A percentile compares a stretch with the other conserved stretches of the same genome.
Evolutionary conservation across 1,139 yeast genomes (phyloP).

Genomic region (Entelexis sorbosivorans): DNA sequence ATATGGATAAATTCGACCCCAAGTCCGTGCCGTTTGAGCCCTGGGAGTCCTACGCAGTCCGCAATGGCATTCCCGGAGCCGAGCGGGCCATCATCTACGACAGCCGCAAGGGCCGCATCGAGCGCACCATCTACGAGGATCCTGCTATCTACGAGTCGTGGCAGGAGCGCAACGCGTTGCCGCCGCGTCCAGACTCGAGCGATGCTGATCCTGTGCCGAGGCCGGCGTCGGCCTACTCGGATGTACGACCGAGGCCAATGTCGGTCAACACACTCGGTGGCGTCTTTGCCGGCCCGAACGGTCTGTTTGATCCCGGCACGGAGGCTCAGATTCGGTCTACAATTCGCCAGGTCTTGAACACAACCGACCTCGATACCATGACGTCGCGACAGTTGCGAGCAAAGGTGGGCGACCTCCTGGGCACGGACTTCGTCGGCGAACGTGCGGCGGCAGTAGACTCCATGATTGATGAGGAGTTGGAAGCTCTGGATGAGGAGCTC

Average conservation of each 20-base stretch:
- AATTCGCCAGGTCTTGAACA: slow-evolving; percentile 28
- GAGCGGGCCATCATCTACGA: slow-evolving; percentile 31
- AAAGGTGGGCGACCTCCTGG: slow-evolving; percentile 32
- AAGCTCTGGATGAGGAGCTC: slow-evolving; percentile 16
- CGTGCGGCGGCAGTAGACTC: slow-evolving; percentile 28
- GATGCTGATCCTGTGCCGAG: background rate
- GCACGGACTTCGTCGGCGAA: slow-evolving; percentile 29
- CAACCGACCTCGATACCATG: slow-evolving; percentile 31
- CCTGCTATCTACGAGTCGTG: slow-evolving; percentile 12
- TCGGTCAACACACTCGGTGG: slow-evolving; percentile 3
- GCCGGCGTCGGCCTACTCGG: background rate
- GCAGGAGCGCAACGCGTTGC: background rate
- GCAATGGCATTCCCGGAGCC: slow-evolving; percentile 31
- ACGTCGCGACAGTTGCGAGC: slow-evolving; percentile 32
- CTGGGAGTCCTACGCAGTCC: slow-evolving; percentile 31
- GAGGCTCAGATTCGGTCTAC: slow-evolving; percentile 24
- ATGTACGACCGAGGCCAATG: background rate
- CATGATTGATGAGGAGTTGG: slow-evolving; percentile 32
- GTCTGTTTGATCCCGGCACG: slow-evolving; percentile 23
- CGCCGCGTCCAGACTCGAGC: background rate
- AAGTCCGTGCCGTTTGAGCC: slow-evolving; percentile 29
- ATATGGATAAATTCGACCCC: slow-evolving; percentile 28
- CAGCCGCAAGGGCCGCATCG: slow-evolving; percentile 26
- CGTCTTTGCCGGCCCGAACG: slow-evolving; percentile 1
- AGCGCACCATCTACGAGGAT: slow-evolving; percentile 26